phyloP scores from a whole-genome alignment of 495 filamentous ascomycete species.

The Recurvomyces mirabilis region DNA sequence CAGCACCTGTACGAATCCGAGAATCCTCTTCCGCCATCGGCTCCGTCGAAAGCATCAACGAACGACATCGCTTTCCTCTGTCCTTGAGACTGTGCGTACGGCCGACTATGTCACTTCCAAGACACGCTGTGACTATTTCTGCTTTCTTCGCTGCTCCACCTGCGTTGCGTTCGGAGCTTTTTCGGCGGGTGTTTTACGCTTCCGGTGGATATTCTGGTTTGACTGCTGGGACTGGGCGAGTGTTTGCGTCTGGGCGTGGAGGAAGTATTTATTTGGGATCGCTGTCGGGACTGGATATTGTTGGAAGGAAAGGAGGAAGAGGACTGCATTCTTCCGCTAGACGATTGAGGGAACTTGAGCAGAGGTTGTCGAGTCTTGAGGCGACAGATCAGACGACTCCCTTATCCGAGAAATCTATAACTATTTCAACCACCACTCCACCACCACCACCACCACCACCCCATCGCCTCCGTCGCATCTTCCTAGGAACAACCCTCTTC shows the following conservation, averaged over 20 bases:
- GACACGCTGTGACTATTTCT: background rate
- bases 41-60: no score
- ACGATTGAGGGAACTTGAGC: background rate
- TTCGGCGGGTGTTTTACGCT: constrained; percentile 8
- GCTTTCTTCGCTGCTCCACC: constrained; percentile 12
- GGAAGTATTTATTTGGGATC: background rate
- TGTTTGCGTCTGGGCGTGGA: constrained; percentile 1
- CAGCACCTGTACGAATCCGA: no score
- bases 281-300: background rate
- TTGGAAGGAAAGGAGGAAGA: background rate
- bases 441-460: constrained; percentile 3
- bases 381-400: background rate
- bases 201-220: background rate
- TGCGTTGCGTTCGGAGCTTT: constrained; percentile 11
- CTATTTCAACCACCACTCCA: background rate
- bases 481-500: constrained; percentile 21
- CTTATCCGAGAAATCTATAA: background rate
- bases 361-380: no score
- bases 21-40: no score
- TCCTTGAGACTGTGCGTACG: background rate
- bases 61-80: no score
- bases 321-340: background rate
- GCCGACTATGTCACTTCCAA: background rate
- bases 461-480: constrained; percentile 7
- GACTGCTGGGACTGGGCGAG: constrained; percentile 1